Evolutionary conservation across 148 eudicot genomes (phyloP).

Genomic region (Fallopia convolvulus): DNA sequence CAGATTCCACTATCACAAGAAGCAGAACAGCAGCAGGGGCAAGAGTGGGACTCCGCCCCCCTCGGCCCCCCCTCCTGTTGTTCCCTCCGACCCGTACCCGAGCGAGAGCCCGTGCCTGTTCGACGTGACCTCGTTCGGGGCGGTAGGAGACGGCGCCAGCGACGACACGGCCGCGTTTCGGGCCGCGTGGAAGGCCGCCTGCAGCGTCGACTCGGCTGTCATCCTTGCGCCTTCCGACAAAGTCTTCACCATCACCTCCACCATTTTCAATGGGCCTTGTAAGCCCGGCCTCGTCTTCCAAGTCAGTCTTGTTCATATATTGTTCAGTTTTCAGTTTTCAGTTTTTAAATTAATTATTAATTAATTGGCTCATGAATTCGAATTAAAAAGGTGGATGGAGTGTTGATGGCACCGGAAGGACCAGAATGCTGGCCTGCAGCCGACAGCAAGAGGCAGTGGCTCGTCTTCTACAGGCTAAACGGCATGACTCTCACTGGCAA

Average conservation of each 20-base stretch:
- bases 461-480: slow-evolving; percentile 70
- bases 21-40: slow-evolving; percentile 8
- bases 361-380: neutral
- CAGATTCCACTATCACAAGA: slow-evolving; percentile 53
- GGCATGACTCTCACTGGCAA: slow-evolving; percentile 59
- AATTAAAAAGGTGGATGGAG: slow-evolving; percentile 57
- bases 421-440: slow-evolving; percentile 87
- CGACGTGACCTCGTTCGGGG: slow-evolving; percentile 64
- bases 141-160: slow-evolving; percentile 62
- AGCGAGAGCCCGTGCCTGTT: slow-evolving; percentile 36
- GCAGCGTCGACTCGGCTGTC: slow-evolving; percentile 55
- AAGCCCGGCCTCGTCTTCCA: slow-evolving; percentile 71
- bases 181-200: slow-evolving; percentile 86
- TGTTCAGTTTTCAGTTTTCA: neutral
- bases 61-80: slow-evolving; percentile 22
- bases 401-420: slow-evolving; percentile 78
- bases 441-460: slow-evolving; percentile 85
- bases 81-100: slow-evolving; percentile 35
- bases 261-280: slow-evolving; percentile 88
- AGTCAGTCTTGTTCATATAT: slow-evolving; percentile 22
- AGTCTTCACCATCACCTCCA: slow-evolving; percentile 61
- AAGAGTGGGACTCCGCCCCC: slow-evolving; percentile 11
- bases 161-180: slow-evolving; percentile 75
- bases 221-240: slow-evolving; percentile 44
- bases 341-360: neutral